Conservation (phyloP, 1,284 basidiomycete species). For the Neonothopanus nambi region DNA sequence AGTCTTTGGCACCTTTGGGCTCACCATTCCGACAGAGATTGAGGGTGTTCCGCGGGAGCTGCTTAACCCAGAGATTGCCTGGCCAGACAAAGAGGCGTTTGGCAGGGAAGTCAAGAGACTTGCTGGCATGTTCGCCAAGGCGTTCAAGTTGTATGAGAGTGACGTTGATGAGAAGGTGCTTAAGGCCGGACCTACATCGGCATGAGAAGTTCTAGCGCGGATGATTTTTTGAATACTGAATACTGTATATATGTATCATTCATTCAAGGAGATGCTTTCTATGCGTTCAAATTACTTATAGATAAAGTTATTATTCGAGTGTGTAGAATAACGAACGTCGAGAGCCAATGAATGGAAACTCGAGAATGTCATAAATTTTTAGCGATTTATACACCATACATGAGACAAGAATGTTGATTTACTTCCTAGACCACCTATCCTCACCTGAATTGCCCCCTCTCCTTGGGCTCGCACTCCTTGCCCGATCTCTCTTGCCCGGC, state of each 20-base stretch:
- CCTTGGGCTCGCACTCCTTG: slow-evolving; percentile 67
- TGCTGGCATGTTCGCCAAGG: slow-evolving; percentile 90
- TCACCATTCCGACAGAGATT: slow-evolving; percentile 80
- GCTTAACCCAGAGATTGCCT: slow-evolving; percentile 84
- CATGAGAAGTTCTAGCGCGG: background rate
- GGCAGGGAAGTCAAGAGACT: slow-evolving; percentile 83
- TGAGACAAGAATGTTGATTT: slow-evolving; percentile 9
- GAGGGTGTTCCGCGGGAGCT: slow-evolving; percentile 87
- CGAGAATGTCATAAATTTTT: too few relatives aligned
- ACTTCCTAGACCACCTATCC: slow-evolving; percentile 76
- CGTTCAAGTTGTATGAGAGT: slow-evolving; percentile 86
- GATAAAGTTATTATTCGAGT: background rate
- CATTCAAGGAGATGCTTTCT: background rate
- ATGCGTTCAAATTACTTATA: background rate
- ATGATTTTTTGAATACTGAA: background rate
- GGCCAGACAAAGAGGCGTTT: slow-evolving; percentile 87
- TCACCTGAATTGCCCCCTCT: slow-evolving; percentile 66
- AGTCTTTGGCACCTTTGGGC: slow-evolving; percentile 79
- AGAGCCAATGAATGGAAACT: too few relatives aligned
- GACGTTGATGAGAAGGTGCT: slow-evolving; percentile 81
- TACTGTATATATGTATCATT: too few relatives aligned
- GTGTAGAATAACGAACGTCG: too few relatives aligned
- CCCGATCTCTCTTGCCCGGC: slow-evolving; percentile 64
- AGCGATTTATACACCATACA: too few relatives aligned
- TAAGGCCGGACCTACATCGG: slow-evolving; percentile 66